Percentiles rank a stretch among this genome's conserved stretches.
phyloP scores from a whole-genome alignment of 208 protist species.

The Naegleria lovaniensis region DNA sequence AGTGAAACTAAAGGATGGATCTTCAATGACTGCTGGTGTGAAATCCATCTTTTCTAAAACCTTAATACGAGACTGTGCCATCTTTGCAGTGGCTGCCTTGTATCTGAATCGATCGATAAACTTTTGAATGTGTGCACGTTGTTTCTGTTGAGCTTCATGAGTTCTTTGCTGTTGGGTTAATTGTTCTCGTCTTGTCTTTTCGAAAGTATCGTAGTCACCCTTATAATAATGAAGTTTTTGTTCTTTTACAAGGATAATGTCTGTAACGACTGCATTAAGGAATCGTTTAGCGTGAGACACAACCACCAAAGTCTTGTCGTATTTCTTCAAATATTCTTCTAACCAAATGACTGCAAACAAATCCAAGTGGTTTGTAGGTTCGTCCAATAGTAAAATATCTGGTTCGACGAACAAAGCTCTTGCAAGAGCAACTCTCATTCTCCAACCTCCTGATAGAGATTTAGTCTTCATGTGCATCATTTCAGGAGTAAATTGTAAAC shows the following conservation, averaged over 20 bases:
- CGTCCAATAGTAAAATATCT: conserved; percentile 89
- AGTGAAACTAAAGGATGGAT: conserved; percentile 76
- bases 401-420: conserved; percentile 91
- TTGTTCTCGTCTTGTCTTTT: conserved; percentile 73
- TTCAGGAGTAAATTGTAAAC: conserved; percentile 85
- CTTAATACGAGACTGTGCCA: conserved; percentile 89
- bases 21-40: conserved; percentile 68
- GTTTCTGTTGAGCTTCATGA: conserved; percentile 74
- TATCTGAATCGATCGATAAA: conserved; percentile 87
- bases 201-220: conserved; percentile 87
- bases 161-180: conserved; percentile 74
- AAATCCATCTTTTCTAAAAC: conserved; percentile 77
- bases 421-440: conserved; percentile 90
- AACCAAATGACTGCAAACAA: conserved; percentile 94
- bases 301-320: conserved; percentile 87
- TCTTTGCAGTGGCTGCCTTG: conserved; percentile 73
- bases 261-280: conserved; percentile 82
- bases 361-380: conserved; percentile 95
- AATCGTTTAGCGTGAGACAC: conserved; percentile 95
- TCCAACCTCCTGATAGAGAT: conserved; percentile 85
- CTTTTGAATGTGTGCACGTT: conserved; percentile 67
- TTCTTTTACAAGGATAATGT: conserved; percentile 80
- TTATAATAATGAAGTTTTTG: conserved; percentile 42
- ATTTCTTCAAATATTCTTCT: conserved; percentile 86
- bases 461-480: conserved; percentile 81